A percentile compares a stretch with the other conserved stretches of the same genome.
phyloP scores from a whole-genome alignment of 2,329 filamentous ascomycete genomes.

The Phialocephala subalpina region DNA sequence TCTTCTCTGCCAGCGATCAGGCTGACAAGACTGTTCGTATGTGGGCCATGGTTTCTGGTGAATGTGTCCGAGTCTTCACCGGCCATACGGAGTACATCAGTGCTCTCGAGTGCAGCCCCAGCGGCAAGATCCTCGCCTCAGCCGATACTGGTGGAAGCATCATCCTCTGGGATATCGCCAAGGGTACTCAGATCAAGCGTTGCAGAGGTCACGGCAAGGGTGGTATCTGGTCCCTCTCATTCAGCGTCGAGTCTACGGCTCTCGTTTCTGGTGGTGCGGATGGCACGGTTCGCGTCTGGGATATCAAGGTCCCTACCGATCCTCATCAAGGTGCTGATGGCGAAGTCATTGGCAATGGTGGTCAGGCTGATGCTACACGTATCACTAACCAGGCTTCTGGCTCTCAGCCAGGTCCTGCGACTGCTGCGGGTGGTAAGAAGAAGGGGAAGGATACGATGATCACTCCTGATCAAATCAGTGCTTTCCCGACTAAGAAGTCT shows the following conservation, averaged over 20 bases:
- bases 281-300: constrained; percentile 93
- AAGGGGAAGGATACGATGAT: constrained; percentile 90
- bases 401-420: constrained; percentile 43
- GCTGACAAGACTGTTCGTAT: constrained; percentile 91
- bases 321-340: constrained; percentile 61
- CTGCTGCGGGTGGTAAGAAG: constrained; percentile 63
- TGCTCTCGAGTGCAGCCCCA: constrained; percentile 83
- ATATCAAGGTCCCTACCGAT: constrained; percentile 78
- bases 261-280: constrained; percentile 92
- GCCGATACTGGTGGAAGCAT: constrained; percentile 91
- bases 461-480: constrained; percentile 91
- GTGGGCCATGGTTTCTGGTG: constrained; percentile 92
- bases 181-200: constrained; percentile 85
- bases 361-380: constrained; percentile 58
- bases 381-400: constrained; percentile 47
- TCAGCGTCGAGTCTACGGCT: constrained; percentile 90
- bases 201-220: constrained; percentile 94
- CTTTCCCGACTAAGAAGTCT: constrained; percentile 95
- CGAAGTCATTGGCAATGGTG: constrained; percentile 48
- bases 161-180: constrained; percentile 92
- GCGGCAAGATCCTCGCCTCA: constrained; percentile 89
- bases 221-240: constrained; percentile 91
- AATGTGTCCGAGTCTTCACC: constrained; percentile 88
- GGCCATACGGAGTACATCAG: constrained; percentile 91
- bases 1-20: constrained; percentile 90